Evolutionary conservation across 179 eudicot genomes (phyloP).

Genomic region (Amaranthus tricolor): DNA sequence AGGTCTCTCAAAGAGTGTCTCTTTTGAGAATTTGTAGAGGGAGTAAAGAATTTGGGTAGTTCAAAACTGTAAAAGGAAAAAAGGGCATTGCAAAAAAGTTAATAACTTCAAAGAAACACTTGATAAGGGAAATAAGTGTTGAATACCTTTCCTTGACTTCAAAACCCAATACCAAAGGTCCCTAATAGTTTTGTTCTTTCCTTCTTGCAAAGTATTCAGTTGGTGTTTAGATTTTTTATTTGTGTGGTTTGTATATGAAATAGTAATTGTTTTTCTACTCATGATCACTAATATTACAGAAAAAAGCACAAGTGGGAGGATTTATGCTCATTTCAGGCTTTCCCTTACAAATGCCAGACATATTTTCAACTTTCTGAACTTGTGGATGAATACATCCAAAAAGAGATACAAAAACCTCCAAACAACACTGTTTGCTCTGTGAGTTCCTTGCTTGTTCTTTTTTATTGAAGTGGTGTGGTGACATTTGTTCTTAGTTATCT

Average conservation of each 20-base stretch:
- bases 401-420: conserved; percentile 67
- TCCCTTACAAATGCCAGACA: conserved; percentile 70
- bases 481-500: background rate
- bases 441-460: conserved; percentile 22
- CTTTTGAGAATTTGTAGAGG: too few relatives aligned
- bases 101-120: too few relatives aligned
- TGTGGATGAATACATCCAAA: conserved; percentile 73
- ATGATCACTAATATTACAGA: conserved; percentile 39
- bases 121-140: too few relatives aligned
- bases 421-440: conserved; percentile 57
- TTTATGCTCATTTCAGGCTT: conserved; percentile 71
- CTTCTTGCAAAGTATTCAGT: background rate
- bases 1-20: too few relatives aligned
- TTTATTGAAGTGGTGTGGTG: background rate
- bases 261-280: conserved; percentile 4
- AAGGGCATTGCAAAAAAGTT: too few relatives aligned
- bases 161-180: too few relatives aligned
- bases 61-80: too few relatives aligned
- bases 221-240: background rate
- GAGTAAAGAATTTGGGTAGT: too few relatives aligned
- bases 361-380: conserved; percentile 80
- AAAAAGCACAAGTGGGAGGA: conserved; percentile 73
- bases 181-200: background rate
- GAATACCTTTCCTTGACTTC: too few relatives aligned
- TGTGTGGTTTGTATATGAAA: background rate